Percentiles rank a stretch among this genome's conserved stretches.
These are phyloP conservation scores for Phytomonas sp. DNA, from an alignment of 208 protist species.

Conservation along the genomic window DNA sequence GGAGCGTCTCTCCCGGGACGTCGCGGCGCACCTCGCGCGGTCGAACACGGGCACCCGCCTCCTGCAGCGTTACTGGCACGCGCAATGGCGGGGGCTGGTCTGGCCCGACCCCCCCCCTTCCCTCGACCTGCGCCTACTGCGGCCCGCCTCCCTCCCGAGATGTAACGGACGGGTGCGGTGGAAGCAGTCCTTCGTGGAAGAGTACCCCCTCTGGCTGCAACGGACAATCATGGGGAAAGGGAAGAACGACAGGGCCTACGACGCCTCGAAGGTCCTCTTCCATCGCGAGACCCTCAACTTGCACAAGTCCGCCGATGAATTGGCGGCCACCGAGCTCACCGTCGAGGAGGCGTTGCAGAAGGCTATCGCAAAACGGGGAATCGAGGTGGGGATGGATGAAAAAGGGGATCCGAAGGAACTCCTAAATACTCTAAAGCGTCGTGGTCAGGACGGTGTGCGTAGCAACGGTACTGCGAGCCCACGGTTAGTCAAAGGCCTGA, in stretches of 20 bases:
- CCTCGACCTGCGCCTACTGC: conserved; percentile 27
- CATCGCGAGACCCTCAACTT: conserved; percentile 37
- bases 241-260: conserved; percentile 44
- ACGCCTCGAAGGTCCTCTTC: conserved; percentile 48
- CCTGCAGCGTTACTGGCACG: conserved; percentile 84
- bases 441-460: not conserved
- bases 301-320: conserved; percentile 30
- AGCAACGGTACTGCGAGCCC: conserved; percentile 2
- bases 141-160: conserved; percentile 31
- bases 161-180: conserved; percentile 50
- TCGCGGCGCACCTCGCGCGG: conserved; percentile 22
- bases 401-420: not conserved
- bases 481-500: not conserved
- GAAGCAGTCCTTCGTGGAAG: conserved; percentile 54
- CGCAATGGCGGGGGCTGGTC: conserved; percentile 50
- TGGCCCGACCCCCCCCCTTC: conserved; percentile 42
- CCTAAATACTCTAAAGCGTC: not conserved
- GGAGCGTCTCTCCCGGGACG: conserved; percentile 40
- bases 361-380: conserved; percentile 26
- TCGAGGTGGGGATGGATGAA: conserved; percentile 25
- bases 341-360: conserved; percentile 39
- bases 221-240: conserved; percentile 39
- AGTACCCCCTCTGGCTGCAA: conserved; percentile 57
- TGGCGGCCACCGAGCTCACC: conserved; percentile 35
- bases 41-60: conserved; percentile 33